Evolutionary conservation across 441 rosid genomes (phyloP).

Genomic region (Iberis amara): DNA sequence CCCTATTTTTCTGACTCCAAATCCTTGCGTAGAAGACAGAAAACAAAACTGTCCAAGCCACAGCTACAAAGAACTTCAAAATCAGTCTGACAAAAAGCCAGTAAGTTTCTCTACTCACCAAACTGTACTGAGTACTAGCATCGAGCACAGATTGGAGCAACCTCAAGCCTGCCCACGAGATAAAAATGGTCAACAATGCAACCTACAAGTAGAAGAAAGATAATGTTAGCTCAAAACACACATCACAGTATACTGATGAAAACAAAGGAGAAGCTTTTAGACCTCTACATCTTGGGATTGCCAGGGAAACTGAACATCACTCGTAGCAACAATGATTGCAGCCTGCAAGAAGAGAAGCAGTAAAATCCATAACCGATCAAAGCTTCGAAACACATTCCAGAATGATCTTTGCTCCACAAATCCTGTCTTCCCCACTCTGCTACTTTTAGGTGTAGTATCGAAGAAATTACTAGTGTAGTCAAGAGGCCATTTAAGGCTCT

Average conservation of each 20-base stretch:
- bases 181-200: conserved; percentile 52
- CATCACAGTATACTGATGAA: background rate
- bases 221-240: conserved; percentile 13
- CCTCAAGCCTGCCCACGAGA: conserved; percentile 62
- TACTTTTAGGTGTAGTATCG: conserved; percentile 29
- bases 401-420: conserved; percentile 72
- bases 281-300: conserved; percentile 42
- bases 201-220: conserved; percentile 36
- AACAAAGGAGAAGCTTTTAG: conserved; percentile 9
- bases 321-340: conserved; percentile 49
- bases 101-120: conserved; percentile 50
- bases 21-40: conserved; percentile 52
- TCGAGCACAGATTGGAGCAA: conserved; percentile 57
- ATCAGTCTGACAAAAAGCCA: conserved; percentile 52
- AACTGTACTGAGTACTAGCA: conserved; percentile 60
- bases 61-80: conserved; percentile 46
- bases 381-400: conserved; percentile 62
- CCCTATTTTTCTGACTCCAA: conserved; percentile 53
- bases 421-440: conserved; percentile 62
- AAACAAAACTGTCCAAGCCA: conserved; percentile 51
- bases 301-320: conserved; percentile 40
- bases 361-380: conserved; percentile 54
- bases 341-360: conserved; percentile 57
- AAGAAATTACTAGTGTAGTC: conserved; percentile 43
- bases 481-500: conserved; percentile 56